phyloP scores from a whole-genome alignment of 2,329 filamentous ascomycete genomes.

The Aspergillus sergii region DNA sequence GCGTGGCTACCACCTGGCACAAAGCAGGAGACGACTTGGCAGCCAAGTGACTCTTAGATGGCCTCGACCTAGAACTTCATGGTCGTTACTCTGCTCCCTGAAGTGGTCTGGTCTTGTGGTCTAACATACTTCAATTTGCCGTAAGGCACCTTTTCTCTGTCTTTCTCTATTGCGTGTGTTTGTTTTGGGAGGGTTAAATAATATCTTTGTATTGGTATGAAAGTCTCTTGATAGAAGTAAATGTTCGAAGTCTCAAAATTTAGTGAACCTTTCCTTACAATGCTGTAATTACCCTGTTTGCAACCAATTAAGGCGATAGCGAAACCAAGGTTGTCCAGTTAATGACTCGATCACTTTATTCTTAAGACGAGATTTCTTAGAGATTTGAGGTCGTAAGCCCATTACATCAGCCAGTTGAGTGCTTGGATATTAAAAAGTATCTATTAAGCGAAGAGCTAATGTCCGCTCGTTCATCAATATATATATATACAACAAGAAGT shows the following conservation, averaged over 20 bases:
- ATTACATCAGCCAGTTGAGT: not conserved
- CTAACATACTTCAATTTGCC: not conserved
- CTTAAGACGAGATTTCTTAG: not conserved
- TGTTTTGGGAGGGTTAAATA: not conserved
- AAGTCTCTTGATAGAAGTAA: not conserved
- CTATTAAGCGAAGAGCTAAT: not conserved
- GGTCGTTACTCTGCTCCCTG: not conserved
- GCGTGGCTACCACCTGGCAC: conserved; percentile 76
- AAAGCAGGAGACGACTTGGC: conserved; percentile 85
- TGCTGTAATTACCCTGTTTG: not conserved
- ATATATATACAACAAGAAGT: conserved; percentile 33
- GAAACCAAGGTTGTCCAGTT: too few relatives aligned
- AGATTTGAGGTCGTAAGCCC: not conserved
- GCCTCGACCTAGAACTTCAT: conserved; percentile 20
- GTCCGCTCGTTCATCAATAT: not conserved
- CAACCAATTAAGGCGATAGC: not conserved
- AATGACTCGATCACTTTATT: not conserved
- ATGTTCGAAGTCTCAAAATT: not conserved
- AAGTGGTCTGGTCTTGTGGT: not conserved
- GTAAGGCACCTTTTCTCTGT: not conserved
- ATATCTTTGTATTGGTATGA: not conserved
- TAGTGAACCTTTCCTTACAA: not conserved
- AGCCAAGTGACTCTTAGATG: conserved; percentile 46
- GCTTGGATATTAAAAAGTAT: not conserved
- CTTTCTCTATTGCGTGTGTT: not conserved